Base-by-base conservation (phyloP, 495 filamentous ascomycete species). In the Glonium stellatum region DNA sequence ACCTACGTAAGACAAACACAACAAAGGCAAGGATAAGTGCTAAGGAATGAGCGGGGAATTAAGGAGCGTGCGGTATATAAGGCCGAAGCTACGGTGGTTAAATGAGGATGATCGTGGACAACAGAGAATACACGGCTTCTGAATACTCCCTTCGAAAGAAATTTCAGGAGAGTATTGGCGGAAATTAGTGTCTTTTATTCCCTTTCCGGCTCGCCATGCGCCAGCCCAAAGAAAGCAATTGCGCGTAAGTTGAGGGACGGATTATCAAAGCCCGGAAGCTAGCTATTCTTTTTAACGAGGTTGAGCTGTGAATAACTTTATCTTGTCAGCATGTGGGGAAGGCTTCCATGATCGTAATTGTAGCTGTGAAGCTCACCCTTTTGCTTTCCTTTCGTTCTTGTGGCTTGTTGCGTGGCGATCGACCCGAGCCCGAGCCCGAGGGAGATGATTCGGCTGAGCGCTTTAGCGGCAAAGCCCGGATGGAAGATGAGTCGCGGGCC, bases 371-470 rank as follows among this genome's bases (percentile, higher is more conserved):
- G 27, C 27, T 31, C 27, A 31, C 27, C 27, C 27, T 44, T 44
- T 21, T 44, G 1, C 1, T 47, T 25, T 42, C 12, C 8, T n/a
- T n/a, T 22, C 50, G 55, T 4, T n/a, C 11, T n/a, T 58, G 55
- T 49, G 57, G 57, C 57, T n/a, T 27, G 15, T 46, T 59, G 58
- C 57, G 12, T 19, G n/a, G 49, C 19, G 15, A 37, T 31, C 48
- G 12, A 23, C 12, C 48, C 22, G 25, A 19, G 25, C 12, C 48
- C 22, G 25, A 19, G 25, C 18, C 58, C 51, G 39, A 55, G 35
- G 59, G 54, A 56, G 31, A 19, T 4, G 42, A 55, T 48, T 47
- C 58, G 58, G 57, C 25, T 50, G 31, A 35, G 58, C 48, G 58
- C 49, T 15, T 47, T 47, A 31, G 27, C 27, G 27, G 27, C 27